Conservation (phyloP, 257 asterid species). For the Lycium barbarum region DNA sequence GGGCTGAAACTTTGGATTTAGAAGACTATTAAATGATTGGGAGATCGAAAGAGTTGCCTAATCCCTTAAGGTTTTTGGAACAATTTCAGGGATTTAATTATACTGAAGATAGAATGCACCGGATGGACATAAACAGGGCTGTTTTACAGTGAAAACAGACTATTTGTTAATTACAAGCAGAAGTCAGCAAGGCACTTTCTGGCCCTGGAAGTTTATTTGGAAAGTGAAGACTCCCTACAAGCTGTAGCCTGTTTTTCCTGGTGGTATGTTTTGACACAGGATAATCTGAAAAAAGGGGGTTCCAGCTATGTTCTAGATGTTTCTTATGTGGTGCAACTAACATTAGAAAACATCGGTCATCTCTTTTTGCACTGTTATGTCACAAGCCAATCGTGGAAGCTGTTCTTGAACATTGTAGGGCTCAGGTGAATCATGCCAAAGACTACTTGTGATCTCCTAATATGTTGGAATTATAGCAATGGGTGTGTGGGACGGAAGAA, state of each 20-base stretch:
- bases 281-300: background rate
- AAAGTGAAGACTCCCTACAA: background rate
- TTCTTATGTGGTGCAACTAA: background rate
- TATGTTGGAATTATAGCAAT: background rate
- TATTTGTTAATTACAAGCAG: too few species aligned
- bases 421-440: background rate
- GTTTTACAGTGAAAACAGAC: too few species aligned
- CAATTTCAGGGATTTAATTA: too few species aligned
- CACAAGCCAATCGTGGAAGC: background rate
- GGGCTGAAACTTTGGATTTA: too few species aligned
- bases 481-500: background rate
- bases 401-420: background rate
- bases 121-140: too few species aligned
- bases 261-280: background rate
- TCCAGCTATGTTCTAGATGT: background rate
- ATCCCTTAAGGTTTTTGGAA: too few species aligned
- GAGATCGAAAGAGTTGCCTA: too few species aligned
- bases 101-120: too few species aligned
- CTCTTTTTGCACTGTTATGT: too few species aligned
- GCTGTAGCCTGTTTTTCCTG: background rate
- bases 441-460: background rate
- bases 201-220: background rate
- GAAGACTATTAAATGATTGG: too few species aligned
- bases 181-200: too few species aligned
- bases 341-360: background rate